These are phyloP conservation scores for Trichoderma atrobrunneum DNA, from an alignment of 2,329 filamentous ascomycete genomes.

Conservation along the genomic window DNA sequence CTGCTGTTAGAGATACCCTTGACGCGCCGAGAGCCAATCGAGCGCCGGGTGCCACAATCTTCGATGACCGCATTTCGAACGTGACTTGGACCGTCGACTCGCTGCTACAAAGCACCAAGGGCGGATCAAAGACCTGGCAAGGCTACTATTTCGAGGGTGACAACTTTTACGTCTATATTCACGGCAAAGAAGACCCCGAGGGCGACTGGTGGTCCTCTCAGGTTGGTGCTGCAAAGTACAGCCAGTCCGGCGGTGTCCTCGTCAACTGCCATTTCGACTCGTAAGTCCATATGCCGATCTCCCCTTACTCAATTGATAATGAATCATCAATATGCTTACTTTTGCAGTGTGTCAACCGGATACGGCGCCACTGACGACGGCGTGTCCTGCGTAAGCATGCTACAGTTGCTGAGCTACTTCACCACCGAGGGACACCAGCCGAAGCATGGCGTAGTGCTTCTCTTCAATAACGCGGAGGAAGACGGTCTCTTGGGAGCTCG, in stretches of 20 bases:
- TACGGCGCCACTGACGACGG: constrained; percentile 94
- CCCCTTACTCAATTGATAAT: neutral
- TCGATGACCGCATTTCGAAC: constrained; percentile 78
- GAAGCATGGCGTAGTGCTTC: constrained; percentile 73
- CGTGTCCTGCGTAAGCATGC: constrained; percentile 78
- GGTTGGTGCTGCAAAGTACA: constrained; percentile 42
- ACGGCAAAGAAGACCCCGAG: constrained; percentile 70
- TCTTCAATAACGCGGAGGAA: constrained; percentile 96
- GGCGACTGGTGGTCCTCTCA: constrained; percentile 68
- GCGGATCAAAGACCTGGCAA: constrained; percentile 29
- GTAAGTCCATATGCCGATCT: constrained; percentile 34
- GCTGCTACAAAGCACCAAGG: constrained; percentile 19
- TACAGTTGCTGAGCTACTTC: constrained; percentile 87
- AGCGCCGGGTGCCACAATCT: constrained; percentile 56
- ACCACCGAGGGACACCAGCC: constrained; percentile 69
- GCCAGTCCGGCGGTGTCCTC: constrained; percentile 72
- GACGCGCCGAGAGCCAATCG: neutral
- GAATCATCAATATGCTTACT: constrained; percentile 20
- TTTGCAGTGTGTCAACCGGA: constrained; percentile 74
- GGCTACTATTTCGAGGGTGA: constrained; percentile 86
- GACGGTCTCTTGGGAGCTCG: constrained; percentile 85
- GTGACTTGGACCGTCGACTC: constrained; percentile 56
- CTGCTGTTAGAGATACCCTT: neutral
- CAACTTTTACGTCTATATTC: constrained; percentile 89
- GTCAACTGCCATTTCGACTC: constrained; percentile 93